Base-by-base conservation (phyloP, 1,139 yeast genomes). In the Debaryomyces sp. region DNA sequence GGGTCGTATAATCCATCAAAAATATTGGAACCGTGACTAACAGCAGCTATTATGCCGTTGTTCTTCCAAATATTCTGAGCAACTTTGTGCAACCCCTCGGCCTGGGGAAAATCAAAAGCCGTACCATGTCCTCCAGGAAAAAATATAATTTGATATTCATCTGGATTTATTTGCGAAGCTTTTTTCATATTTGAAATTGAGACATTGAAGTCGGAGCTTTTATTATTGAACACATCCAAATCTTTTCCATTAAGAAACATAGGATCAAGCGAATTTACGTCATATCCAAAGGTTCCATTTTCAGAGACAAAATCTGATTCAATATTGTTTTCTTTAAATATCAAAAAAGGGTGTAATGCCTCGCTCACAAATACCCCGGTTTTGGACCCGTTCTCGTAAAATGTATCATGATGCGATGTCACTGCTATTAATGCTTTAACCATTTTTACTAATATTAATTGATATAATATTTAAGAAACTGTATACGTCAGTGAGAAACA, bases 111-210 rank as follows among this genome's bases (percentile, higher is more conserved):
- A 61, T 83, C 88, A 56, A 73, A 78, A 42, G 76, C 58, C 13
- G 84, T 69, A 29, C 80, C 88, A 57, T 84, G 89, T 34, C 88
- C 88, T 47, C 82, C 89, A 47, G 85, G 78, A 44, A 84, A 86
- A 58, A 71, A 83, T 62, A 82, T 74, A 50, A 81, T 69, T 41
- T 70, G 71, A 62, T 73, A 83, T 37, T 81, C 82, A 15, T 62
- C 60, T 6, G 83, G 65, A 48, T 75, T 60, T 41, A 79, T 60
- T 29, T 77, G 80, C 18, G 69, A 55, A n/a, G 81, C 73, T 52
- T 71, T 71, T 62, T 75, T 73, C 54, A 74, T 58, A 12, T 63
- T 54, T 43, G 63, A 61, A 50, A 75, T 47, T 24, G 66, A 69
- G 29, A 61, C 51, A 56, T 67, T 68, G 61, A 76, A 74, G 8